Percentiles rank a stretch among this genome's conserved stretches.
phyloP scores from a whole-genome alignment of 371 early-diverging fungal genomes.

The Mortierella sp. region DNA sequence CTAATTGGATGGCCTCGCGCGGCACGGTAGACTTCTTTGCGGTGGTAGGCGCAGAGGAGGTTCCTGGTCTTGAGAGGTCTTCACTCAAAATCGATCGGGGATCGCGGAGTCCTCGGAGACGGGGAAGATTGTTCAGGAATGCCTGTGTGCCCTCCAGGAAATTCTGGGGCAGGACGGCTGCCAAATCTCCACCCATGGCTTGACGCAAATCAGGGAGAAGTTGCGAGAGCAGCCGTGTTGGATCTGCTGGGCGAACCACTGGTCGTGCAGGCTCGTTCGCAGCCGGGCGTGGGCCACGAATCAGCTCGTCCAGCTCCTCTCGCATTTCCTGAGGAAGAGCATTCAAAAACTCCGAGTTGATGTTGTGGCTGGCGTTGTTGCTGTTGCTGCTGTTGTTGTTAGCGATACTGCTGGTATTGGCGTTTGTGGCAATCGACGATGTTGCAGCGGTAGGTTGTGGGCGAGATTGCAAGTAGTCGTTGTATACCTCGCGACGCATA shows the following conservation, averaged over 20 bases:
- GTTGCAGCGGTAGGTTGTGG: constrained; percentile 26
- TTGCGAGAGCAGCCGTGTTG: constrained; percentile 16
- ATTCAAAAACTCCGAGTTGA: constrained; percentile 83
- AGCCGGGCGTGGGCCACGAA: constrained; percentile 66
- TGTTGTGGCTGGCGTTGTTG: constrained; percentile 47
- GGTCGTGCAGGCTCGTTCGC: constrained; percentile 22
- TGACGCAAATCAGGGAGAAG: constrained; percentile 42
- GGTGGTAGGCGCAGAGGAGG: constrained; percentile 15
- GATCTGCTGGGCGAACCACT: constrained; percentile 14
- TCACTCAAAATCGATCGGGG: constrained; percentile 25
- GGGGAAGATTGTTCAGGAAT: constrained; percentile 43
- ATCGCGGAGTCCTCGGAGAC: constrained; percentile 33
- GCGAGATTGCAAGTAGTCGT: constrained; percentile 78
- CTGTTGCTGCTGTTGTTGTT: constrained; percentile 5
- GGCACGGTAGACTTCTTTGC: constrained; percentile 64
- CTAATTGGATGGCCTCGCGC: constrained; percentile 82
- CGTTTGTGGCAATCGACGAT: neutral
- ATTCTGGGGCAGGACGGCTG: constrained; percentile 13
- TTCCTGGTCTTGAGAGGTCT: constrained; percentile 12
- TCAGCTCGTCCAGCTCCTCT: constrained; percentile 77
- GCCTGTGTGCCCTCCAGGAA: constrained; percentile 31
- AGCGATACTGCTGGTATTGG: constrained; percentile 27
- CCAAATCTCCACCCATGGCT: constrained; percentile 23
- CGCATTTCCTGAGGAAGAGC: constrained; percentile 88
- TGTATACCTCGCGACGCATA: constrained; percentile 92